Evolutionary conservation across 805 yeast species (phyloP).

Genomic region (Candida orba): DNA sequence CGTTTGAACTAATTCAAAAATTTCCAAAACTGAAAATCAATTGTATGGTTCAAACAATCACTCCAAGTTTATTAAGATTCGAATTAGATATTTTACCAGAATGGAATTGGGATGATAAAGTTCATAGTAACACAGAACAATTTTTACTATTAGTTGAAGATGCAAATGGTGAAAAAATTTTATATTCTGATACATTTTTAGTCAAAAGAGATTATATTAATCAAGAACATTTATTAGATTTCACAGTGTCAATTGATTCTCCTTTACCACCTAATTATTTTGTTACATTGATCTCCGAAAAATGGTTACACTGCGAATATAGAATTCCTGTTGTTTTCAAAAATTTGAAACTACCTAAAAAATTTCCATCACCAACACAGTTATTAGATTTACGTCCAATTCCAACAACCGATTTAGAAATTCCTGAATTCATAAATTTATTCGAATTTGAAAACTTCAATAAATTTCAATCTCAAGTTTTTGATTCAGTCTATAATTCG

Average conservation of each 20-base stretch:
- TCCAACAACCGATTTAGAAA: slow-evolving; percentile 41
- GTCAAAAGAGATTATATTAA: slow-evolving; percentile 44
- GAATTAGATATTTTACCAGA: slow-evolving; percentile 61
- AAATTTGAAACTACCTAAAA: slow-evolving; percentile 49
- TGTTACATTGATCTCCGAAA: slow-evolving; percentile 66
- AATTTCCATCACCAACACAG: slow-evolving; percentile 55
- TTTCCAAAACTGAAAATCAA: slow-evolving; percentile 65
- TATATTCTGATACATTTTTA: slow-evolving; percentile 49
- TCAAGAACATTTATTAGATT: slow-evolving; percentile 51
- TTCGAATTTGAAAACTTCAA: slow-evolving; percentile 54
- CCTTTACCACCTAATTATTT: slow-evolving; percentile 66
- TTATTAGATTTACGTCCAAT: slow-evolving; percentile 45
- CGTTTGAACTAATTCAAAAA: slow-evolving; percentile 51
- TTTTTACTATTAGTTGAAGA: slow-evolving; percentile 76
- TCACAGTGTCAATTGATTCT: slow-evolving; percentile 52
- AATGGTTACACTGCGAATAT: slow-evolving; percentile 74
- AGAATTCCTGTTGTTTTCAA: slow-evolving; percentile 53
- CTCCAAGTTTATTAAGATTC: slow-evolving; percentile 57
- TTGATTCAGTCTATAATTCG: slow-evolving; percentile 49
- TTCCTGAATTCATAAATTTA: slow-evolving; percentile 37
- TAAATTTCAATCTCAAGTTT: slow-evolving; percentile 65
- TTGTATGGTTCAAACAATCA: slow-evolving; percentile 68
- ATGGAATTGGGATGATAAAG: slow-evolving; percentile 67
- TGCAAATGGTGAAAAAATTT: slow-evolving; percentile 67
- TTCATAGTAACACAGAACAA: slow-evolving; percentile 60